A percentile compares a stretch with the other conserved stretches of the same genome.
Conservation (phyloP, 73 alveolate species). For the Stentor roeselii region DNA sequence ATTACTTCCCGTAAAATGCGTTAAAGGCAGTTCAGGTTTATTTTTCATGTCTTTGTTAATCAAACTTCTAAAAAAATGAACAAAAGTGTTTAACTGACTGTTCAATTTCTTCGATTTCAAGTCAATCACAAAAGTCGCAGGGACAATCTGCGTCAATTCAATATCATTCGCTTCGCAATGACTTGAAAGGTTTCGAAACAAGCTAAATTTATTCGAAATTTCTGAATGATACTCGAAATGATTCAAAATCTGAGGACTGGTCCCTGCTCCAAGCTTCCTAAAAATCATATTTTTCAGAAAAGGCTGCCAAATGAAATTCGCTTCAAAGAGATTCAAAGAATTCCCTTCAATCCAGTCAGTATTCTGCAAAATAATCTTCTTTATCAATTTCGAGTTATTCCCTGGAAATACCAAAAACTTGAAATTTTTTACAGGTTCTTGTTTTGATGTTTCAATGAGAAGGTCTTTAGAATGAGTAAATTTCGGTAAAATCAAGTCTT, state of each 20-base stretch:
- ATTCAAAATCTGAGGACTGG: neutral
- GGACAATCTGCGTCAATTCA: constrained; percentile 25
- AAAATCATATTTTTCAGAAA: neutral
- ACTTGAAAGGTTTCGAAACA: constrained; percentile 26
- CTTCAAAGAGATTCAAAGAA: neutral
- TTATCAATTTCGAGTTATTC: constrained; percentile 56
- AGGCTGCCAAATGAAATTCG: constrained; percentile 23
- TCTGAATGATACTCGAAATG: constrained; percentile 43
- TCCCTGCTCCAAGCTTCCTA: neutral
- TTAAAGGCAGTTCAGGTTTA: constrained; percentile 36
- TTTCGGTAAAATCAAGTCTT: neutral
- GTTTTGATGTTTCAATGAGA: no score
- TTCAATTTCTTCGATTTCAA: constrained; percentile 25
- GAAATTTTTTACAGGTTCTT: neutral
- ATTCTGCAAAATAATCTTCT: constrained; percentile 27
- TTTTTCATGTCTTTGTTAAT: neutral
- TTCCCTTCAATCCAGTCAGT: constrained; percentile 13
- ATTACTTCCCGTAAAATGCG: constrained; percentile 59
- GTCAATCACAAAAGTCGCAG: constrained; percentile 40
- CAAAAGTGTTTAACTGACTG: neutral
- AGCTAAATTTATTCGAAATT: constrained; percentile 29
- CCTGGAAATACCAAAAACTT: constrained; percentile 51
- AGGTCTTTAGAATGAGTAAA: neutral
- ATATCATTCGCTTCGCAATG: constrained; percentile 26
- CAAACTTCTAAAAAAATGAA: constrained; percentile 1